A percentile compares a stretch with the other conserved stretches of the same genome.
These are phyloP conservation scores for Butyriboletus appendiculatus DNA, from an alignment of 1,284 basidiomycete species.

Conservation along the genomic window DNA sequence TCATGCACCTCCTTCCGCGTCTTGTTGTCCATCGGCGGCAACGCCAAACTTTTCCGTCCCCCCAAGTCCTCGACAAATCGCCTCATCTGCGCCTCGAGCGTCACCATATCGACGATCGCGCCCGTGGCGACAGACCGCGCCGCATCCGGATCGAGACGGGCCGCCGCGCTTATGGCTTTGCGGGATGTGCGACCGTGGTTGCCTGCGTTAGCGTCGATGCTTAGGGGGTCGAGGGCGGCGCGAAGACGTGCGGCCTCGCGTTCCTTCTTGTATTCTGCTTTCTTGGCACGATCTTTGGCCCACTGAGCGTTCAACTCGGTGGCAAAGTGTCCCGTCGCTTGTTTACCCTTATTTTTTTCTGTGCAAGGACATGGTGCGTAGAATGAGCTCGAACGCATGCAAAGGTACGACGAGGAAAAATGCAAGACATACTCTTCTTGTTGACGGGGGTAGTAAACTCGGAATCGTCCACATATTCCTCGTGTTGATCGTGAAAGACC, in stretches of 20 bases:
- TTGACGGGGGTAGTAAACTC: slow-evolving; percentile 35
- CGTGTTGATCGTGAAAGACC: slow-evolving; percentile 63
- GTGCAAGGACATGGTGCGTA: not conserved
- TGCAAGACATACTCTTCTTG: slow-evolving; percentile 26
- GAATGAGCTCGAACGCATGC: not conserved
- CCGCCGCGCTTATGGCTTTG: slow-evolving; percentile 61
- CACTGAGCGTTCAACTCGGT: slow-evolving; percentile 70
- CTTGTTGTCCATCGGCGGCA: slow-evolving; percentile 78
- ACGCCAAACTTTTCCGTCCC: slow-evolving; percentile 53
- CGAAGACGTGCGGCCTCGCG: slow-evolving; percentile 60
- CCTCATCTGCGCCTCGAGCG: slow-evolving; percentile 69
- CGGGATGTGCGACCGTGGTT: slow-evolving; percentile 36
- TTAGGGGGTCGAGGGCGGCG: slow-evolving; percentile 55
- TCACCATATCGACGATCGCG: slow-evolving; percentile 52
- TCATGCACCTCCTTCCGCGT: slow-evolving; percentile 75
- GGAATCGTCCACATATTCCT: slow-evolving; percentile 52
- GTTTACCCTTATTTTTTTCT: slow-evolving; percentile 54
- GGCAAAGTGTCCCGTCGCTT: slow-evolving; percentile 49
- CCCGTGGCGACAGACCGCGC: slow-evolving; percentile 42
- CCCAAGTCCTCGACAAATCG: slow-evolving; percentile 62
- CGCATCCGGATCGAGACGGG: slow-evolving; percentile 46
- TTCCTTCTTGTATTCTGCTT: slow-evolving; percentile 73
- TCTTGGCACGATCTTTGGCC: slow-evolving; percentile 80
- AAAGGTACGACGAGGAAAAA: slow-evolving; percentile 20
- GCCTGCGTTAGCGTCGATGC: slow-evolving; percentile 38